phyloP scores from a whole-genome alignment of 1,284 basidiomycete species.

The Lignosus rhinocerotis region DNA sequence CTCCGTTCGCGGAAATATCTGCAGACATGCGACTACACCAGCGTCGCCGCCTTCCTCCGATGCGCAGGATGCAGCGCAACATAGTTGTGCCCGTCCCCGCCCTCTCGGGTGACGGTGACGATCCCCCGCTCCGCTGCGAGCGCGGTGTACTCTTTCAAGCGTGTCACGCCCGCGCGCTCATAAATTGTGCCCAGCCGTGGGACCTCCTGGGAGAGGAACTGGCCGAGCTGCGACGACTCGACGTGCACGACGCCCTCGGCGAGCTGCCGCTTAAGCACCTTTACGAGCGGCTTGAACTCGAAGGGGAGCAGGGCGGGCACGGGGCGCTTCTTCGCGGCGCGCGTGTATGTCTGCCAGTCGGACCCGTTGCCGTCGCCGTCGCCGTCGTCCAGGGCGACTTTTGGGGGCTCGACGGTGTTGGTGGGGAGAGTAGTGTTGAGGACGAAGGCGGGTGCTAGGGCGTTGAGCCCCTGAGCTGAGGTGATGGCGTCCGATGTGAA shows the following conservation, averaged over 20 bases:
- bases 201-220: slow-evolving; percentile 25
- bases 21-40: background rate
- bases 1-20: background rate
- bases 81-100: slow-evolving; percentile 41
- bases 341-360: slow-evolving; percentile 14
- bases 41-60: slow-evolving; percentile 10
- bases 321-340: slow-evolving; percentile 13
- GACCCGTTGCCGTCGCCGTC: background rate
- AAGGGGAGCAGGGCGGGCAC: slow-evolving; percentile 7
- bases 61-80: slow-evolving; percentile 40
- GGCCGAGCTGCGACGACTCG: slow-evolving; percentile 31
- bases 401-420: background rate
- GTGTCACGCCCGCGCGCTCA: slow-evolving; percentile 44
- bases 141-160: slow-evolving; percentile 48
- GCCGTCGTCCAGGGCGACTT: background rate
- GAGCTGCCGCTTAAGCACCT: slow-evolving; percentile 33
- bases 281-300: slow-evolving; percentile 30
- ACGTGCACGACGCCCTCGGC: slow-evolving; percentile 32
- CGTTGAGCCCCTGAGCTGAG: background rate
- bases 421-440: background rate
- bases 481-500: background rate
- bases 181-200: slow-evolving; percentile 37
- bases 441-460: background rate
- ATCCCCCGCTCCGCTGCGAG: slow-evolving; percentile 49
- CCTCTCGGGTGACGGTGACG: slow-evolving; percentile 40